Conservation (phyloP, 225 moss, liverwort and hornwort species). For the Lunularia cruciata region DNA sequence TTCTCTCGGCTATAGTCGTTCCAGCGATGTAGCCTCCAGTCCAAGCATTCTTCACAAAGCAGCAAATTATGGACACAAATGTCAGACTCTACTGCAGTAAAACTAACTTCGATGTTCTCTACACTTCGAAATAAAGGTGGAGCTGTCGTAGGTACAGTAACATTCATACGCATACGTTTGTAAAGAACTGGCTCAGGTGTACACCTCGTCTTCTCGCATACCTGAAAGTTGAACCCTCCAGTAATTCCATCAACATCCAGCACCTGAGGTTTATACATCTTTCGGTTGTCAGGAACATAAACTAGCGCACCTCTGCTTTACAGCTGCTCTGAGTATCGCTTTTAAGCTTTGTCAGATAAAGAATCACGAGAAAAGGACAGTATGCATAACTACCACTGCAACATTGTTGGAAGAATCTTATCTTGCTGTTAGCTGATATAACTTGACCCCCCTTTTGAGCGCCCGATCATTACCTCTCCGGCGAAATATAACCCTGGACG, state of each 20-base stretch:
- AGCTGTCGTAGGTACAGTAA: neutral
- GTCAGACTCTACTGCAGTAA: too few species aligned
- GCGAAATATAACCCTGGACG: constrained; percentile 68
- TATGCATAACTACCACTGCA: neutral
- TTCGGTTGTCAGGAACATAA: too few species aligned
- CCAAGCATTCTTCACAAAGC: constrained; percentile 73
- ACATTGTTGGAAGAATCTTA: too few species aligned
- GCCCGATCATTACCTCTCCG: constrained; percentile 32
- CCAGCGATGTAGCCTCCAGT: constrained; percentile 87
- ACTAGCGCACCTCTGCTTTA: too few species aligned
- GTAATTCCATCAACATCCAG: constrained; percentile 89
- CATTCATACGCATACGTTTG: neutral
- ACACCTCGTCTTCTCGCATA: constrained; percentile 18
- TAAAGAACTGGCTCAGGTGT: neutral
- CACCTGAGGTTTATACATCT: constrained; percentile 41
- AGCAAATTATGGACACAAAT: neutral
- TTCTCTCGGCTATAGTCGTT: constrained; percentile 48
- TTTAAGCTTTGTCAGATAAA: too few species aligned
- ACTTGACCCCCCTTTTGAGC: too few species aligned
- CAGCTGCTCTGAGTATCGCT: too few species aligned
- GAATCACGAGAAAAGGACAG: too few species aligned
- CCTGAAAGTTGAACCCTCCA: constrained; percentile 97
- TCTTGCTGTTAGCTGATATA: too few species aligned
- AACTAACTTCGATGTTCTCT: too few species aligned
- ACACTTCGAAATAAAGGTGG: neutral